Conservation (phyloP, 2,329 filamentous ascomycete genomes). For the Cercospora brassicicola region DNA sequence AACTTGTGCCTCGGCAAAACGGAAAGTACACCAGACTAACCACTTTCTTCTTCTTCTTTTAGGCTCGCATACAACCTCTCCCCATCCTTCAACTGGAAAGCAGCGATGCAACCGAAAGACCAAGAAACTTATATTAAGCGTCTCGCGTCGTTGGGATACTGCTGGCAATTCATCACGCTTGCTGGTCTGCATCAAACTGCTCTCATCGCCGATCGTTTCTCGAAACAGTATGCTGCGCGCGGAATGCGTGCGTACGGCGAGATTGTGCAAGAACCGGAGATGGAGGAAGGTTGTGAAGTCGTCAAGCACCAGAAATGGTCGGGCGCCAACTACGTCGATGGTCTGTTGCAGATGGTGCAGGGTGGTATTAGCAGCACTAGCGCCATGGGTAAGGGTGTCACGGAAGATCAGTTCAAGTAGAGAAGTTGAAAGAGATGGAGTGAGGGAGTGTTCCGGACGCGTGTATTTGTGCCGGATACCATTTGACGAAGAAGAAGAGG, state of each 20-base stretch:
- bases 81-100: conserved; percentile 99
- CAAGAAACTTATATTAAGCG: conserved; percentile 97
- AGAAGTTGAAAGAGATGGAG: background rate
- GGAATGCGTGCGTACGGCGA: conserved; percentile 98
- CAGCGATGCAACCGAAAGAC: conserved; percentile 85
- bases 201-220: conserved; percentile 86
- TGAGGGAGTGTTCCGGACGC: background rate
- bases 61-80: conserved; percentile 97
- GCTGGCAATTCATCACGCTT: conserved; percentile 99
- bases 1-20: background rate
- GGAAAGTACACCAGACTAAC: conserved; percentile 15
- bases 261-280: conserved; percentile 96
- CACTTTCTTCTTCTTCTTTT: conserved; percentile 10
- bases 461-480: background rate
- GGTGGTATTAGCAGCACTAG: conserved; percentile 88
- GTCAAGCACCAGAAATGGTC: conserved; percentile 99
- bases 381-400: conserved; percentile 97
- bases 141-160: conserved; percentile 85
- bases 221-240: conserved; percentile 65
- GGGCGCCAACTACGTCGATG: conserved; percentile 91
- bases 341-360: conserved; percentile 93
- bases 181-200: conserved; percentile 94
- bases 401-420: conserved; percentile 82
- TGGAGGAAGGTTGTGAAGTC: conserved; percentile 84
- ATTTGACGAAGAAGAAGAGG: background rate